These are phyloP conservation scores for Aspergillus fructus DNA, from an alignment of 2,329 filamentous ascomycete species.

Conservation along the genomic window DNA sequence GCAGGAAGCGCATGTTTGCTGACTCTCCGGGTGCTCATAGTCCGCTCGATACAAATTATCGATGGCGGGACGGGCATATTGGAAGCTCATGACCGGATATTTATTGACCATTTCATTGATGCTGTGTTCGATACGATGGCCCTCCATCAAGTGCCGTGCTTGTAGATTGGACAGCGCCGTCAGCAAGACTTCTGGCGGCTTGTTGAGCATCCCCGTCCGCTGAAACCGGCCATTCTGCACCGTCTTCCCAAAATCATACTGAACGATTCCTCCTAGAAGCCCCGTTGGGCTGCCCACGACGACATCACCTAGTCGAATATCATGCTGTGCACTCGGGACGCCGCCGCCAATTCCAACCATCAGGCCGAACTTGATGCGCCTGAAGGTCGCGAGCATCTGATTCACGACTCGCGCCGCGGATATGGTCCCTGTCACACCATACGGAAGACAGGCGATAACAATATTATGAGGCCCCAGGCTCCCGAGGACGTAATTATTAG, in stretches of 20 bases:
- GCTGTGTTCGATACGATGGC: not conserved
- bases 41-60: not conserved
- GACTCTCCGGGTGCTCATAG: not conserved
- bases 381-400: not conserved
- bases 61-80: not conserved
- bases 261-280: not conserved
- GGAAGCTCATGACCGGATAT: not conserved
- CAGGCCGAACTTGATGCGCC: conserved; percentile 1
- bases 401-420: not conserved
- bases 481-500: conserved; percentile 18
- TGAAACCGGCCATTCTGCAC: not conserved
- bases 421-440: not conserved
- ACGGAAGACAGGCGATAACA: conserved; percentile 17
- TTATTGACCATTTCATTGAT: not conserved
- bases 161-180: not conserved
- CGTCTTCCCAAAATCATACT: not conserved
- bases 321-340: conserved; percentile 2
- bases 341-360: conserved; percentile 19
- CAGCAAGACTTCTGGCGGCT: not conserved
- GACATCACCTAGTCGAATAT: conserved; percentile 19
- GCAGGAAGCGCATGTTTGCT: not conserved
- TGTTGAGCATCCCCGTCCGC: not conserved
- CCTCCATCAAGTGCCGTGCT: not conserved
- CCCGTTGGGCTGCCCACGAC: not conserved
- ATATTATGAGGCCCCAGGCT: conserved; percentile 18